Evolutionary conservation across 495 filamentous ascomycete species (phyloP).

Genomic region (Rhypophila decipiens): DNA sequence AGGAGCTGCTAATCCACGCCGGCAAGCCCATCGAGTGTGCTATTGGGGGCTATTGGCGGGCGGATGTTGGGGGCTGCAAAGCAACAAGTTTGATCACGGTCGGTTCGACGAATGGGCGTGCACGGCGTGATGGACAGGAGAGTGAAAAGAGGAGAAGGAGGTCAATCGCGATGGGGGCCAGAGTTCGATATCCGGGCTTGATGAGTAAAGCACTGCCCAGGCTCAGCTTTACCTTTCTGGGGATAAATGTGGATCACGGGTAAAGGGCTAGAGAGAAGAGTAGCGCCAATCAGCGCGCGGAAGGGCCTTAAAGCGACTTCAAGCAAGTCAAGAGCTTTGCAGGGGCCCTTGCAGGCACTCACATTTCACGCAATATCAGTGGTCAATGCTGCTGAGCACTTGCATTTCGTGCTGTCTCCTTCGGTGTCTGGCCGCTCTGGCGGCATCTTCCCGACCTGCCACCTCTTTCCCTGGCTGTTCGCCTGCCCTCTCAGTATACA

Average conservation of each 20-base stretch:
- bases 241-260: background rate
- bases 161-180: no score
- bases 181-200: no score
- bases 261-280: background rate
- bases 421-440: slow-evolving; percentile 1
- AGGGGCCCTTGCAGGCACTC: slow-evolving; percentile 11
- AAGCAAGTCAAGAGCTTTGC: background rate
- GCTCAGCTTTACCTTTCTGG: background rate
- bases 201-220: no score
- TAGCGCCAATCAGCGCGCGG: slow-evolving; percentile 4
- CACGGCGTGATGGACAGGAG: no score
- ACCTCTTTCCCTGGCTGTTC: background rate
- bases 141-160: no score
- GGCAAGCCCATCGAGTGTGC: no score
- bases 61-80: no score
- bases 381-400: slow-evolving; percentile 14
- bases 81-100: no score
- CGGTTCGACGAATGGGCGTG: no score
- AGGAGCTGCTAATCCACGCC: no score
- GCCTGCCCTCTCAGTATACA: background rate
- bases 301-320: background rate
- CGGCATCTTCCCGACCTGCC: slow-evolving; percentile 7
- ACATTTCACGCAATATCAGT: slow-evolving; percentile 1
- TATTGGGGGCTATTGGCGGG: no score
- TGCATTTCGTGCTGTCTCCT: slow-evolving; percentile 1